These are phyloP conservation scores for Penicillium brevicompactum DNA, from an alignment of 2,329 filamentous ascomycete genomes.

Conservation along the genomic window DNA sequence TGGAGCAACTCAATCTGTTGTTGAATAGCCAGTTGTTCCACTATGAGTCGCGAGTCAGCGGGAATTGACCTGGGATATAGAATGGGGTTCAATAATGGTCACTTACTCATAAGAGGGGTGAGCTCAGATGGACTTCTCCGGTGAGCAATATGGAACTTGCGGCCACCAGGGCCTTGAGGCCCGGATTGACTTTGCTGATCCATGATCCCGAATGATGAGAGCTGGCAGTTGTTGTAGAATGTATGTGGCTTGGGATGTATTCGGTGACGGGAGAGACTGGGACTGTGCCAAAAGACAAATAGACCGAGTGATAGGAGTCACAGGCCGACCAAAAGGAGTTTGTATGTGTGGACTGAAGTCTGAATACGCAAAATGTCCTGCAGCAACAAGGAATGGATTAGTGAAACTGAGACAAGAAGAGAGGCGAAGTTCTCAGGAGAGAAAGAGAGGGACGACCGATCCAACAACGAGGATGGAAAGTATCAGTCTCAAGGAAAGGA, in stretches of 20 bases:
- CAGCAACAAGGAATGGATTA: conserved; percentile 22
- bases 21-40: conserved; percentile 97
- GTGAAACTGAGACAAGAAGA: conserved; percentile 12
- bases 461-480: conserved; percentile 9
- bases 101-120: conserved; percentile 96
- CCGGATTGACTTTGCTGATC: conserved; percentile 63
- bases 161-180: conserved; percentile 72
- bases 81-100: neutral
- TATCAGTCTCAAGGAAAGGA: conserved; percentile 14
- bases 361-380: conserved; percentile 22
- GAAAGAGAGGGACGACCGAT: conserved; percentile 5
- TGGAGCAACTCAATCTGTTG: conserved; percentile 97
- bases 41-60: conserved; percentile 49
- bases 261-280: conserved; percentile 29
- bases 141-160: conserved; percentile 95
- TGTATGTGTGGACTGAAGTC: conserved; percentile 28
- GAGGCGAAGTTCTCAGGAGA: conserved; percentile 2
- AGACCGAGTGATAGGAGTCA: conserved; percentile 28
- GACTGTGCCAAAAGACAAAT: conserved; percentile 28
- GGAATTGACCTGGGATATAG: neutral
- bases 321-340: conserved; percentile 28
- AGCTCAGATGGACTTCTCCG: conserved; percentile 95
- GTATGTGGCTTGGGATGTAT: conserved; percentile 16
- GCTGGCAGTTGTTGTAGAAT: conserved; percentile 24
- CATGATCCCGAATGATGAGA: conserved; percentile 51